Evolutionary conservation across 257 asterid genomes (phyloP).

Genomic region (Plectranthus barbatus): DNA sequence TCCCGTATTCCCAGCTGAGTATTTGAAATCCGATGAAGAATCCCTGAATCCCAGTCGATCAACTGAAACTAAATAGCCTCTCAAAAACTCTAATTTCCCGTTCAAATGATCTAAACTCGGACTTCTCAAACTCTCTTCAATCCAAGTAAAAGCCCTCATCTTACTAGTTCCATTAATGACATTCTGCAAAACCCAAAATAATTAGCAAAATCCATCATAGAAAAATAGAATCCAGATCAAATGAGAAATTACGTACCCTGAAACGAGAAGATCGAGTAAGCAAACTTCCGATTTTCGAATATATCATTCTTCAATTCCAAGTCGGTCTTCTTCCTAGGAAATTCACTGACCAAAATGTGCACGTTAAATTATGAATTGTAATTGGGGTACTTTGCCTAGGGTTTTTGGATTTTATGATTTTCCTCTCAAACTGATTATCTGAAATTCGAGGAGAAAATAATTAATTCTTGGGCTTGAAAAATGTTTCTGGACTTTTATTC

Average conservation of each 20-base stretch:
- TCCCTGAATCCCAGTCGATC: slow-evolving; percentile 25
- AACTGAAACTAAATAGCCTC: slow-evolving; percentile 51
- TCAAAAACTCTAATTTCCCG: slow-evolving; percentile 46
- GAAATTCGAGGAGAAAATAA: not conserved
- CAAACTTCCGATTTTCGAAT: slow-evolving; percentile 45
- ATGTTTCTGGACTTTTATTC: no score
- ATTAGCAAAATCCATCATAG: not conserved
- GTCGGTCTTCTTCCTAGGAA: not conserved
- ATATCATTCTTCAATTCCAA: slow-evolving; percentile 32
- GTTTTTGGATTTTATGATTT: not conserved
- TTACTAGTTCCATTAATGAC: slow-evolving; percentile 35
- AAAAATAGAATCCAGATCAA: not conserved
- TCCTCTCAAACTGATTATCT: not conserved
- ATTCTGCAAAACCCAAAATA: slow-evolving; percentile 37
- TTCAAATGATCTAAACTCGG: slow-evolving; percentile 16
- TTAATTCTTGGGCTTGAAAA: not conserved
- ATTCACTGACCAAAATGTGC: not conserved
- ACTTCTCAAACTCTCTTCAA: slow-evolving; percentile 23
- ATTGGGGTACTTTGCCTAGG: not conserved
- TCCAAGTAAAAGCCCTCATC: slow-evolving; percentile 27
- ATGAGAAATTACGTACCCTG: slow-evolving; percentile 31
- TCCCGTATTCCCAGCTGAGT: slow-evolving; percentile 33
- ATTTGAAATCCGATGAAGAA: slow-evolving; percentile 34
- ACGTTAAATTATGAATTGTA: not conserved
- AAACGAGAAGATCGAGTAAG: slow-evolving; percentile 44